A percentile compares a stretch with the other conserved stretches of the same genome.
These are phyloP conservation scores for Ceratocystis alfenasii DNA, from an alignment of 2,329 filamentous ascomycete genomes.

Conservation along the genomic window DNA sequence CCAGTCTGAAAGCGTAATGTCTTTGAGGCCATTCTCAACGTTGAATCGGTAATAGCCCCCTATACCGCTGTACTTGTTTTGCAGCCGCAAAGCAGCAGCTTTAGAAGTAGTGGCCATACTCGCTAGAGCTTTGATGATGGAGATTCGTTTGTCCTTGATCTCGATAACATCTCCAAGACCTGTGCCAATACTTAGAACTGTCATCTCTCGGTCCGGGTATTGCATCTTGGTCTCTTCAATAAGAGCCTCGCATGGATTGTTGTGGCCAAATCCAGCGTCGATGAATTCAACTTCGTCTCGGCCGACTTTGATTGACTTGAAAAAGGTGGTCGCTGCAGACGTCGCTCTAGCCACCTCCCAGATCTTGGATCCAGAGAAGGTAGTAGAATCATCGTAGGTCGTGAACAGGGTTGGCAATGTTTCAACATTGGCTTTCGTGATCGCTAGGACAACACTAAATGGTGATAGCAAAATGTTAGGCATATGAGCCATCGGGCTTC, in stretches of 20 bases:
- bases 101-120: neutral
- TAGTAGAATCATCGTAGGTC: constrained; percentile 25
- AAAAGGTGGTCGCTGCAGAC: constrained; percentile 27
- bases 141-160: constrained; percentile 21
- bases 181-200: constrained; percentile 27
- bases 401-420: constrained; percentile 25
- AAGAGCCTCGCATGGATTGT: constrained; percentile 28
- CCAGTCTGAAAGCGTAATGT: constrained; percentile 27
- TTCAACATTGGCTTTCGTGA: neutral
- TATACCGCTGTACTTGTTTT: constrained; percentile 23
- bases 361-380: constrained; percentile 25
- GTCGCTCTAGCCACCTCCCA: constrained; percentile 28
- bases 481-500: neutral
- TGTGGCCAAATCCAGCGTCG: constrained; percentile 28
- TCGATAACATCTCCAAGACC: constrained; percentile 25
- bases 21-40: constrained; percentile 26
- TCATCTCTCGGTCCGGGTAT: constrained; percentile 24
- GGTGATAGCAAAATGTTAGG: neutral
- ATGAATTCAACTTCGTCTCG: constrained; percentile 27
- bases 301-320: constrained; percentile 27
- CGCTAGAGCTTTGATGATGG: neutral
- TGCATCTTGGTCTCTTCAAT: constrained; percentile 27
- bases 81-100: neutral
- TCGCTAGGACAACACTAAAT: neutral
- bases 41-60: constrained; percentile 26